Evolutionary conservation across 1,139 yeast species (phyloP).

Genomic region (Pneumocystis jirovecii): DNA sequence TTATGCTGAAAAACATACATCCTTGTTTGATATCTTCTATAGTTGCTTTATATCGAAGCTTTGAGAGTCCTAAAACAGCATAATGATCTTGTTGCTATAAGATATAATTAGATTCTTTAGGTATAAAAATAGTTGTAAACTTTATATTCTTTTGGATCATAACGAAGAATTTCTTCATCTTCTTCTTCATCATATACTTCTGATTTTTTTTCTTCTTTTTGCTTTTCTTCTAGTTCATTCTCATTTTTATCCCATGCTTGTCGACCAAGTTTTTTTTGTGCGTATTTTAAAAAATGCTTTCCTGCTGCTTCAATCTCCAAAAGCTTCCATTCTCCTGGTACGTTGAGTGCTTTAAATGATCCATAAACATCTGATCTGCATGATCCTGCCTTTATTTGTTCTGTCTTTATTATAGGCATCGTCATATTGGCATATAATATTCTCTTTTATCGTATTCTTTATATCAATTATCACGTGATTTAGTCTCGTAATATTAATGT

Average conservation of each 20-base stretch:
- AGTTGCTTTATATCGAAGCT: conserved; percentile 80
- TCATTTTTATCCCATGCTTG: conserved; percentile 98
- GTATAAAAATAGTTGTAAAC: conserved; percentile 21
- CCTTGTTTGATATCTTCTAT: conserved; percentile 92
- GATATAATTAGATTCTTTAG: background rate
- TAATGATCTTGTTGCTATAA: conserved; percentile 62
- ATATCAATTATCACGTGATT: too few relatives aligned
- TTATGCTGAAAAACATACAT: conserved; percentile 29
- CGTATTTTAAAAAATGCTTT: conserved; percentile 87
- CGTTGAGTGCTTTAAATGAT: too few relatives aligned
- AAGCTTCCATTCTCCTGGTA: background rate
- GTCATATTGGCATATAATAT: too few relatives aligned
- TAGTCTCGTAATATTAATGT: too few relatives aligned
- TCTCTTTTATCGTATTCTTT: too few relatives aligned
- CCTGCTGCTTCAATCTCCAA: conserved; percentile 96
- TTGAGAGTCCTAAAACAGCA: conserved; percentile 86
- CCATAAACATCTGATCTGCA: background rate
- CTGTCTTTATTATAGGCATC: background rate
- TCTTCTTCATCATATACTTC: conserved; percentile 55
- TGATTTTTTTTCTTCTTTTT: conserved; percentile 65
- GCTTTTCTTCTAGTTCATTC: conserved; percentile 67
- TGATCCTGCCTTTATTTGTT: background rate
- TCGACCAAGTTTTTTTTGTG: conserved; percentile 88
- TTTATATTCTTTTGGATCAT: conserved; percentile 95
- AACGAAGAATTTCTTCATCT: conserved; percentile 52